A percentile compares a stretch with the other conserved stretches of the same genome.
Conservation (phyloP, 108 stramenopile genomes). For the Cyclotella sp. region DNA sequence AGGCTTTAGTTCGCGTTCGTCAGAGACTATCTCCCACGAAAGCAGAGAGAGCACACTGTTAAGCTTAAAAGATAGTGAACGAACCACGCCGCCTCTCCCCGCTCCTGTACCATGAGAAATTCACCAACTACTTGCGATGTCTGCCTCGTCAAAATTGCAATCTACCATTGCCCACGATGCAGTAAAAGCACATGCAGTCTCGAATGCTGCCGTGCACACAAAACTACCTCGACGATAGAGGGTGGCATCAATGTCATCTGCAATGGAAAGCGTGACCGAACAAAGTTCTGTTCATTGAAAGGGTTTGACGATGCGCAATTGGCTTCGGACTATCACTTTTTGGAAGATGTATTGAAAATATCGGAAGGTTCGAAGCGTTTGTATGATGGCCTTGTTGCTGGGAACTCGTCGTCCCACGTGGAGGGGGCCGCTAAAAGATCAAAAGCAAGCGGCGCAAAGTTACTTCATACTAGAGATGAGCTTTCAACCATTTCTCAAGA, state of each 20-base stretch:
- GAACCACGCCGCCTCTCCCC: neutral
- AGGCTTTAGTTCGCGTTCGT: too few relatives aligned
- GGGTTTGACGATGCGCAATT: conserved; percentile 64
- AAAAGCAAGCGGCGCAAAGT: neutral
- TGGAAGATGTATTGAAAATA: conserved; percentile 70
- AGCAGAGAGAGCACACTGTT: neutral
- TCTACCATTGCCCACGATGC: conserved; percentile 17
- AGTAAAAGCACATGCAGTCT: conserved; percentile 15
- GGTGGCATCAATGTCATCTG: conserved; percentile 33
- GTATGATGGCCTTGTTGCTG: conserved; percentile 44
- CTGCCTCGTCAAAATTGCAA: conserved; percentile 2
- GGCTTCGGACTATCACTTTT: conserved; percentile 75
- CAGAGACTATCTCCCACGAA: neutral
- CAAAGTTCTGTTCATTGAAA: conserved; percentile 47
- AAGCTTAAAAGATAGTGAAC: neutral
- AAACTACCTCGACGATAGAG: neutral
- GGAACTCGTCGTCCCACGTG: neutral
- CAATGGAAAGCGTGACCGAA: conserved; percentile 76
- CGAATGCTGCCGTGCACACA: conserved; percentile 9
- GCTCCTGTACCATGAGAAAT: neutral
- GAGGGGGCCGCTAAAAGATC: conserved; percentile 18
- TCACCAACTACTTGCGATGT: conserved; percentile 1
- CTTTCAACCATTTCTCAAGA: conserved; percentile 19
- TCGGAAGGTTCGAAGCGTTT: conserved; percentile 56
- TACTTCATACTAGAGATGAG: neutral